phyloP scores from a whole-genome alignment of 768 basidiomycete species.

The Cyathus striatus region DNA sequence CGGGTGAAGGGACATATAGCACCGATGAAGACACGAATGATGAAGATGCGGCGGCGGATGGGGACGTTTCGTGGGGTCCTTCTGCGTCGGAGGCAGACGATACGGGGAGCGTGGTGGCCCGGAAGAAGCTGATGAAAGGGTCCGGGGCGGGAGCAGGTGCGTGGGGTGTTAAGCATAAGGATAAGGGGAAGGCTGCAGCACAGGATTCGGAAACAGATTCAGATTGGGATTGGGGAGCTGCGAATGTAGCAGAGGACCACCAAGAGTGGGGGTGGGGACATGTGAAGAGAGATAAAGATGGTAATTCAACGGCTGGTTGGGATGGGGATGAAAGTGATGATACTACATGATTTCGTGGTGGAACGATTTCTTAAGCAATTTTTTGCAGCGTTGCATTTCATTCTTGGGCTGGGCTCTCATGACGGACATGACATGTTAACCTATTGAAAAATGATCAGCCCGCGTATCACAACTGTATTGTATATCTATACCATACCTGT shows the following conservation, averaged over 20 bases:
- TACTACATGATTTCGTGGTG: slow-evolving; percentile 25
- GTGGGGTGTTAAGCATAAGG: slow-evolving; percentile 5
- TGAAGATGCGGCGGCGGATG: slow-evolving; percentile 33
- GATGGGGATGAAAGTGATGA: slow-evolving; percentile 40
- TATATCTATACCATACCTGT: no score
- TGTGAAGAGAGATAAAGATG: slow-evolving; percentile 19
- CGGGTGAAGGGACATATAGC: slow-evolving; percentile 27
- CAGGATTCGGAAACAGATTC: no score
- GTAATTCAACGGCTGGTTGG: slow-evolving; percentile 35
- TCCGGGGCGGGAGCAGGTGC: slow-evolving; percentile 9
- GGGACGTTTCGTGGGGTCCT: slow-evolving; percentile 35
- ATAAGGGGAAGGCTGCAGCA: slow-evolving; percentile 7
- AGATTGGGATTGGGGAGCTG: no score
- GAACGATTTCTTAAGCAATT: no score
- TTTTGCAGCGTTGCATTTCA: no score
- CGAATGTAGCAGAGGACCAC: no score
- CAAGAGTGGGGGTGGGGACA: slow-evolving; percentile 4
- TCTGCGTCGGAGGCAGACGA: slow-evolving; percentile 32
- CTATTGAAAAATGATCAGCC: no score
- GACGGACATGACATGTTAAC: no score
- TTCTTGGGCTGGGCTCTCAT: no score
- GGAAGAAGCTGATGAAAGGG: slow-evolving; percentile 12
- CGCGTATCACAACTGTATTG: no score
- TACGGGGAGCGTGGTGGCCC: slow-evolving; percentile 15
- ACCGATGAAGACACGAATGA: slow-evolving; percentile 15